Conservation (phyloP, 352 stramenopile genomes). For the Globisporangium irregulare region DNA sequence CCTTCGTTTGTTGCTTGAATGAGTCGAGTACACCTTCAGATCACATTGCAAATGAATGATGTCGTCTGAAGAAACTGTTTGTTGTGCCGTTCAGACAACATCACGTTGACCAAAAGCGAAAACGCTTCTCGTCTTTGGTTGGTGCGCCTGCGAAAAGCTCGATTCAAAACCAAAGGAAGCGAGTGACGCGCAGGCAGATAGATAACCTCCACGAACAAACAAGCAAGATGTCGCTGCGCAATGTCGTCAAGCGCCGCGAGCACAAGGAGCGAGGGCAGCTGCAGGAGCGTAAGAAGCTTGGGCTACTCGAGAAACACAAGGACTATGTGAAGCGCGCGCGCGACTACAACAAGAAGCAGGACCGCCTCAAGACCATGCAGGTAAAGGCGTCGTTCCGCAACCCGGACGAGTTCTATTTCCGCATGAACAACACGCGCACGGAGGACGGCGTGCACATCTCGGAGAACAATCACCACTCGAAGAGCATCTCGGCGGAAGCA, state of each 20-base stretch:
- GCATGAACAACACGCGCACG: constrained; percentile 90
- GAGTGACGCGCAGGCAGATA: not conserved
- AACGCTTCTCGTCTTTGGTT: not conserved
- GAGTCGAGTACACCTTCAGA: not conserved
- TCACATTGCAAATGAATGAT: not conserved
- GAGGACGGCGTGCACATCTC: constrained; percentile 73
- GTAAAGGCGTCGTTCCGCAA: constrained; percentile 95
- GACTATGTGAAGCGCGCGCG: constrained; percentile 96
- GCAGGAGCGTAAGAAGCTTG: constrained; percentile 87
- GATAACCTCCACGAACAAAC: not conserved
- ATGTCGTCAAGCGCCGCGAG: constrained; percentile 97
- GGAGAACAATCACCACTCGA: constrained; percentile 62
- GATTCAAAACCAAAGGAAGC: not conserved
- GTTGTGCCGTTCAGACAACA: not conserved
- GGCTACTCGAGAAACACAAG: constrained; percentile 98
- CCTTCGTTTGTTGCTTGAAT: no score
- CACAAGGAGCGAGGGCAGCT: constrained; percentile 99
- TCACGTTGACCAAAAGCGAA: no score
- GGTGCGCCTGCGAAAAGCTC: constrained; percentile 3
- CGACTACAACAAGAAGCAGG: constrained; percentile 96
- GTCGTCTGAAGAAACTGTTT: not conserved
- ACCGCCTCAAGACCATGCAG: constrained; percentile 84
- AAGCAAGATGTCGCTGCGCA: constrained; percentile 89
- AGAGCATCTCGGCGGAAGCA: constrained; percentile 69
- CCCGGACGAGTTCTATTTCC: constrained; percentile 99